Evolutionary conservation across 164 flowering plant genomes (phyloP), one percentile per base, ranked within the genome.

Genomic region (Aristolochia californica): DNA sequence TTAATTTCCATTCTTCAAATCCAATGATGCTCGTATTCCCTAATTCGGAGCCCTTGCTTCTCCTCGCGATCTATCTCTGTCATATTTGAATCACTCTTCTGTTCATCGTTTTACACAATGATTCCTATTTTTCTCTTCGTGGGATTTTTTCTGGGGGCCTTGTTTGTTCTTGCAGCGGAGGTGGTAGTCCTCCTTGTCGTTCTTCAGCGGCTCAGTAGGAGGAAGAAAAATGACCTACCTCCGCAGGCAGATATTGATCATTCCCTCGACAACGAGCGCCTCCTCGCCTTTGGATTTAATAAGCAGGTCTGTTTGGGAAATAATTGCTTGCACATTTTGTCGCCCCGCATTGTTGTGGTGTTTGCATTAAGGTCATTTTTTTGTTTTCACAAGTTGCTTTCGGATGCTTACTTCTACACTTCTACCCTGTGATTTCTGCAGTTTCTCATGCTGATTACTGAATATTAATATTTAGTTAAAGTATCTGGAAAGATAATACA

Each of bases 171-270:
- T 14, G 43, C 45, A 5, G 57, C 64, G 16, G 50, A 61, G 57
- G 50, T 20, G 0, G 26, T n/a, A 18, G 57, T 14, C 43, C 64
- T 61, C 23, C 1, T 61, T 20, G 25, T 38, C 27, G 5, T 61
- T 25, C 64, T 61, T 16, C 53, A 53, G 18, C 64, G 64, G 25
- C 43, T 61, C 50, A 13, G 49, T n/a, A 56, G 63, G 26, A 24
- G 25, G 26, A 51, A 30, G n/a, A 15, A 43, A 23, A 12, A 24
- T 1, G 17, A 15, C 18, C 57, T 43, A 43, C 21, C 48, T 23
- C 26, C 21, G 7, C 56, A 50, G 18, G 5, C 50, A 15, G 24
- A 43, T 15, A 49, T 25, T 49, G 57, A 25, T 23, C 51, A 51
- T 8, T 48, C 53, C 18, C 51, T 61, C 34, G 57, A 61, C n/a